These are phyloP conservation scores for Pulveroboletus sp. DNA, from an alignment of 768 basidiomycete species.

Conservation along the genomic window DNA sequence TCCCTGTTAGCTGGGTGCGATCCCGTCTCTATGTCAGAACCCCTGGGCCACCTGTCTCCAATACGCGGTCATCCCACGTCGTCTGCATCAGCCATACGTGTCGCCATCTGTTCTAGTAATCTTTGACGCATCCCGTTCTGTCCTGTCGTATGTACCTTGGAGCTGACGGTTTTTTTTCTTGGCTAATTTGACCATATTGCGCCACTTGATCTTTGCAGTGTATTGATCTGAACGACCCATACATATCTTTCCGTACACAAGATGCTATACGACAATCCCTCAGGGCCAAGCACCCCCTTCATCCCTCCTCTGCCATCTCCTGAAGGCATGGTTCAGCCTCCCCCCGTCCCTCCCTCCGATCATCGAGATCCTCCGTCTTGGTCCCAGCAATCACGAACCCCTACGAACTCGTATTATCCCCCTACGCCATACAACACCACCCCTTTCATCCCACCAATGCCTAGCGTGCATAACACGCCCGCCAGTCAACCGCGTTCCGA, in stretches of 20 bases:
- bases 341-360: conserved; percentile 31
- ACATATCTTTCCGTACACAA: conserved; percentile 19
- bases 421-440: conserved; percentile 35
- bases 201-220: conserved; percentile 21
- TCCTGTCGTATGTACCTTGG: conserved; percentile 12
- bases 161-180: neutral
- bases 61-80: neutral
- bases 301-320: conserved; percentile 37
- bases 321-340: conserved; percentile 31
- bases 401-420: conserved; percentile 36
- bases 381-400: conserved; percentile 31
- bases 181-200: conserved; percentile 6
- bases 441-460: conserved; percentile 36
- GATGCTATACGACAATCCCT: conserved; percentile 30
- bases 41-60: neutral
- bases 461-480: conserved; percentile 24
- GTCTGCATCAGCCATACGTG: conserved; percentile 11
- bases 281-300: conserved; percentile 34
- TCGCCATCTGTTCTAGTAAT: conserved; percentile 5
- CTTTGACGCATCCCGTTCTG: neutral
- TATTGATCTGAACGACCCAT: conserved; percentile 16
- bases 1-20: neutral
- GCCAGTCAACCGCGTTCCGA: conserved; percentile 20
- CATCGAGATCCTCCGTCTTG: conserved; percentile 30
- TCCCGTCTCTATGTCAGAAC: conserved; percentile 8